These are phyloP conservation scores for Stagonosporopsis cucurbitacearum DNA, from an alignment of 2,329 filamentous ascomycete genomes.

Conservation along the genomic window DNA sequence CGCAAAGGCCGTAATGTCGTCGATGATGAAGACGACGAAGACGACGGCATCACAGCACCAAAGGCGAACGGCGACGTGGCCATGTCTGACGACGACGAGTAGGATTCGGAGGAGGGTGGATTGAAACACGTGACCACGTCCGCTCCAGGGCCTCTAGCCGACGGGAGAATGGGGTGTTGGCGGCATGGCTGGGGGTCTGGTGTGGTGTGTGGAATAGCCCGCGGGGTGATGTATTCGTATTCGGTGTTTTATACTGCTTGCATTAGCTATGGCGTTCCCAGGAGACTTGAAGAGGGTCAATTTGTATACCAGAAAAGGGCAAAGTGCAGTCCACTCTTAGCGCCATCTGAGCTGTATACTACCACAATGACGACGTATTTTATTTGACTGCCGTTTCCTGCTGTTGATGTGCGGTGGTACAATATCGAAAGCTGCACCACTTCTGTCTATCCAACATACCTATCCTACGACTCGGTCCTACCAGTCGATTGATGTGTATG, in stretches of 20 bases:
- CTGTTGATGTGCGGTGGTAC: neutral
- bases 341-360: slow-evolving; percentile 9
- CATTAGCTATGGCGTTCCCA: slow-evolving; percentile 20
- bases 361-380: neutral
- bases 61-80: slow-evolving; percentile 31
- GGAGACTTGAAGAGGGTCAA: slow-evolving; percentile 2
- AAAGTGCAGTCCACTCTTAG: neutral
- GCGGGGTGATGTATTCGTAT: neutral
- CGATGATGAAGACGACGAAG: slow-evolving; percentile 46
- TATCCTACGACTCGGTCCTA: neutral
- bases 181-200: neutral
- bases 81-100: slow-evolving; percentile 43
- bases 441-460: neutral
- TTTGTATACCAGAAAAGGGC: slow-evolving; percentile 15
- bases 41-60: slow-evolving; percentile 30
- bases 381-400: neutral
- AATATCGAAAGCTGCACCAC: neutral
- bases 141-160: neutral
- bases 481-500: neutral
- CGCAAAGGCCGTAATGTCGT: slow-evolving; percentile 42
- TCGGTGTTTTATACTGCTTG: slow-evolving; percentile 16
- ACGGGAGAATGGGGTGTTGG: neutral
- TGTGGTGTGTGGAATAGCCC: neutral
- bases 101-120: neutral
- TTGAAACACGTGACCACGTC: neutral